phyloP scores from a whole-genome alignment of 164 flowering plant genomes.

The Dillenia suffruticosa region DNA sequence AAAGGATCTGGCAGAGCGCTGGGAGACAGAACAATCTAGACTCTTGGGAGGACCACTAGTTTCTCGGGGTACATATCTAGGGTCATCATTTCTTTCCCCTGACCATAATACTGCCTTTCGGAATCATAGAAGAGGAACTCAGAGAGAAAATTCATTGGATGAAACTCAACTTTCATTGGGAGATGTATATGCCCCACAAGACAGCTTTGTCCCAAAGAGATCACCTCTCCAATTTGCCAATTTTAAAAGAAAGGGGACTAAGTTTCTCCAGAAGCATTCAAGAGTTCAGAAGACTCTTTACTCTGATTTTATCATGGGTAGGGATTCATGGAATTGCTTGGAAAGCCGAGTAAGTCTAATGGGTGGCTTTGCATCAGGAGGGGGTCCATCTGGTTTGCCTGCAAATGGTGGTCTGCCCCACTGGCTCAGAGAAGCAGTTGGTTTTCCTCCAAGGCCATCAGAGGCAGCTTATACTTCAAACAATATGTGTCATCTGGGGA shows the following conservation, averaged over 20 bases:
- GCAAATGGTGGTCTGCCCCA: constrained; percentile 32
- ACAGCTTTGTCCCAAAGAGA: constrained; percentile 11
- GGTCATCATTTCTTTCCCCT: constrained; percentile 3
- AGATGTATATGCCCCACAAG: constrained; percentile 24
- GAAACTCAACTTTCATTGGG: constrained; percentile 43
- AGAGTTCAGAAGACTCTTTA: constrained; percentile 12
- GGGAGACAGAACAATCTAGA: constrained; percentile 48
- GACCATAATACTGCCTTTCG: constrained; percentile 1
- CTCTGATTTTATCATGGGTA: constrained; percentile 8
- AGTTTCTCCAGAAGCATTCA: constrained; percentile 15
- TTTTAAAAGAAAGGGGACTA: constrained; percentile 12
- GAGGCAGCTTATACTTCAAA: constrained; percentile 11
- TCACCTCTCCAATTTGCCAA: constrained; percentile 7
- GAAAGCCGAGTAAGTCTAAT: constrained; percentile 2
- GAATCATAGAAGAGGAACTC: constrained; percentile 7
- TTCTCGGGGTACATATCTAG: constrained; percentile 9
- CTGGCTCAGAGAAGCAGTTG: constrained; percentile 45
- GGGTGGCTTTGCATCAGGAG: constrained; percentile 1
- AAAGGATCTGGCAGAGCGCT: constrained; percentile 46
- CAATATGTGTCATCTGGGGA: constrained; percentile 1
- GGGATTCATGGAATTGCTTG: constrained; percentile 8
- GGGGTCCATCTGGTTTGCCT: constrained; percentile 6
- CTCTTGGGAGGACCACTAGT: constrained; percentile 15
- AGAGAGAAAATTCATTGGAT: constrained; percentile 14
- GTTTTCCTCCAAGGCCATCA: constrained; percentile 6